phyloP scores from a whole-genome alignment of 1,284 basidiomycete genomes.

The Rhodotorula mucilaginosa region DNA sequence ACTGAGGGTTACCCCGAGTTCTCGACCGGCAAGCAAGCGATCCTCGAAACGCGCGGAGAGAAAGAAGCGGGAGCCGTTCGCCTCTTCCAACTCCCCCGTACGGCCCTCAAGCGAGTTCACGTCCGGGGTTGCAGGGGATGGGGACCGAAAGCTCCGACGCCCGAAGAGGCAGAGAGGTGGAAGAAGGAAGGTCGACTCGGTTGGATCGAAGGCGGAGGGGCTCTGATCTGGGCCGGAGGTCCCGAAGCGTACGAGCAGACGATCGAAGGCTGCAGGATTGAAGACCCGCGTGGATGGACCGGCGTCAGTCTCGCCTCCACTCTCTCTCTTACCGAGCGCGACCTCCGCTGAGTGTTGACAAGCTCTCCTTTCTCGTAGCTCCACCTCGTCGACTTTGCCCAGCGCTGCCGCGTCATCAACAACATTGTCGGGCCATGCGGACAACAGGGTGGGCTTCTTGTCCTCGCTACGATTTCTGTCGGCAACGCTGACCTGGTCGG shows the following conservation, averaged over 20 bases:
- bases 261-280: conserved; percentile 42
- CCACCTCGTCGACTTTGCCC: conserved; percentile 36
- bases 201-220: conserved; percentile 41
- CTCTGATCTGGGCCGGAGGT: conserved; percentile 41
- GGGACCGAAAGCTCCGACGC: conserved; percentile 26
- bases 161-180: conserved; percentile 32
- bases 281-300: conserved; percentile 44
- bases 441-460: conserved; percentile 27
- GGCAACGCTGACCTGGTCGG: neutral
- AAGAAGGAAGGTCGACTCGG: conserved; percentile 35
- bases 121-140: conserved; percentile 39
- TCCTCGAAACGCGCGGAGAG: conserved; percentile 40
- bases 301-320: conserved; percentile 19
- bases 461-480: no score
- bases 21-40: conserved; percentile 36
- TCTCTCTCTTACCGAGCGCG: neutral
- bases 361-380: no score
- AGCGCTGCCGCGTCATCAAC: conserved; percentile 26
- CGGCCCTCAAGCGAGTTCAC: conserved; percentile 37
- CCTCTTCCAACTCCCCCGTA: conserved; percentile 28
- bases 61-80: conserved; percentile 40
- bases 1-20: conserved; percentile 43
- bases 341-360: no score
- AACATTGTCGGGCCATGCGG: conserved; percentile 43
- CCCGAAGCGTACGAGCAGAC: conserved; percentile 33